A percentile compares a stretch with the other conserved stretches of the same genome.
Conservation (phyloP, 805 yeast genomes). For the Candida parachauliodes region DNA sequence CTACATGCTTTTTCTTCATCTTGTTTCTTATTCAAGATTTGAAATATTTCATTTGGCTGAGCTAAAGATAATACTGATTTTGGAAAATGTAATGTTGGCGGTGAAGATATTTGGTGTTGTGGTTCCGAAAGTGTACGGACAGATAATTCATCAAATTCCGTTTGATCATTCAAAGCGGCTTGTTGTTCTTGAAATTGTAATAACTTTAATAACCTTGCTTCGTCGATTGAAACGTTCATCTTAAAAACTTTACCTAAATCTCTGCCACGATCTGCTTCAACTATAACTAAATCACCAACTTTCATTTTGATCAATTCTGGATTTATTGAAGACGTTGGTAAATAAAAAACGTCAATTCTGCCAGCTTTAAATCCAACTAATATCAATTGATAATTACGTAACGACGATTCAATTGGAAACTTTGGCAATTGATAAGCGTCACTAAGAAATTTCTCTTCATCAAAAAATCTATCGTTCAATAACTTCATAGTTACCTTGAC, state of each 20-base stretch:
- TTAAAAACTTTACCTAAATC: constrained; percentile 69
- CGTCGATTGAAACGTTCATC: constrained; percentile 56
- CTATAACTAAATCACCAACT: constrained; percentile 69
- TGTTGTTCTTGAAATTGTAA: constrained; percentile 70
- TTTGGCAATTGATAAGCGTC: constrained; percentile 34
- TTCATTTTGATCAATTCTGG: constrained; percentile 27
- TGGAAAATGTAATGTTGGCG: constrained; percentile 57
- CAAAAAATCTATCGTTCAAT: constrained; percentile 25
- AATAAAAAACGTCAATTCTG: constrained; percentile 71
- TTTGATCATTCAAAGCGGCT: constrained; percentile 45
- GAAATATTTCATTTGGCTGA: constrained; percentile 55
- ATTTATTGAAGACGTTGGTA: constrained; percentile 32
- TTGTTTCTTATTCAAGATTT: constrained; percentile 51
- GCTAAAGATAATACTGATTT: constrained; percentile 67
- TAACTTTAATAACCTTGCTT: constrained; percentile 64
- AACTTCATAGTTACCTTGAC: constrained; percentile 32
- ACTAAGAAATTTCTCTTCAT: constrained; percentile 26
- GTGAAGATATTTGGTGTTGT: constrained; percentile 18
- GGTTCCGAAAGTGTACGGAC: constrained; percentile 15
- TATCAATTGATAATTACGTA: constrained; percentile 41
- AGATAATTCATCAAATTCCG: constrained; percentile 20
- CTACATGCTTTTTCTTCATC: constrained; percentile 71
- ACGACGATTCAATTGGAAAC: constrained; percentile 34
- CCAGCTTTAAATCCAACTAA: constrained; percentile 77
- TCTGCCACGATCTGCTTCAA: constrained; percentile 79